phyloP scores from a whole-genome alignment of 208 protist species.

The Trichomonas vaginalis region DNA sequence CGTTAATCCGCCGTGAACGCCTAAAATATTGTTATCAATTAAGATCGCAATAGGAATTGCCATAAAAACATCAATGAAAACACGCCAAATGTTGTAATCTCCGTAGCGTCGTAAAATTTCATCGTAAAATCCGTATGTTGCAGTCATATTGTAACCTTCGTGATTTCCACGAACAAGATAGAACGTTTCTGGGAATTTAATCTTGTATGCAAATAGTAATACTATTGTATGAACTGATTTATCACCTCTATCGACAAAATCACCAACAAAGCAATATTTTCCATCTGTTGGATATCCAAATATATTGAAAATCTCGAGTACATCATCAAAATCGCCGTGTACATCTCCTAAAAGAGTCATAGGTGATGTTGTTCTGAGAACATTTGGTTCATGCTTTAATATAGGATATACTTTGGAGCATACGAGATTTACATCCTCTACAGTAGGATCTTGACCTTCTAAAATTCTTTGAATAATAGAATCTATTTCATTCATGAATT shows the following conservation, averaged over 20 bases:
- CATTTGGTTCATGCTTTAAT: not conserved
- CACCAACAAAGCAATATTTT: not conserved
- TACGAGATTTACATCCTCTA: not conserved
- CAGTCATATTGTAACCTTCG: constrained; percentile 81
- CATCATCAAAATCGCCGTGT: not conserved
- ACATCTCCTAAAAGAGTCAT: not conserved
- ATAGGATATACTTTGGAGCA: not conserved
- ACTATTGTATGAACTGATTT: not conserved
- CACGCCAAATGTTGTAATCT: constrained; percentile 59
- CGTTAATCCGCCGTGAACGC: constrained; percentile 13
- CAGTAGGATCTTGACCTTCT: not conserved
- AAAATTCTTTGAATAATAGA: not conserved
- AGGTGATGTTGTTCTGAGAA: not conserved
- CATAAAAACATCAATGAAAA: constrained; percentile 62
- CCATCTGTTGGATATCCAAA: not conserved
- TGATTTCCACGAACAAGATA: constrained; percentile 94
- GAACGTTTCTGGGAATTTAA: constrained; percentile 56
- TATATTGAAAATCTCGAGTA: not conserved
- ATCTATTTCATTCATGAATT: not conserved
- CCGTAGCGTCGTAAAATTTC: constrained; percentile 71
- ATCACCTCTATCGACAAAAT: constrained; percentile 16
- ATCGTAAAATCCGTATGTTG: constrained; percentile 84
- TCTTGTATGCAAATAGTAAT: not conserved
- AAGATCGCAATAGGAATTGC: constrained; percentile 57
- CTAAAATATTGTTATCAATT: constrained; percentile 25